Percentiles rank a stretch among this genome's conserved stretches.
Evolutionary conservation across 1,139 yeast genomes (phyloP).

Genomic region (Yamadazyma friedrichii): DNA sequence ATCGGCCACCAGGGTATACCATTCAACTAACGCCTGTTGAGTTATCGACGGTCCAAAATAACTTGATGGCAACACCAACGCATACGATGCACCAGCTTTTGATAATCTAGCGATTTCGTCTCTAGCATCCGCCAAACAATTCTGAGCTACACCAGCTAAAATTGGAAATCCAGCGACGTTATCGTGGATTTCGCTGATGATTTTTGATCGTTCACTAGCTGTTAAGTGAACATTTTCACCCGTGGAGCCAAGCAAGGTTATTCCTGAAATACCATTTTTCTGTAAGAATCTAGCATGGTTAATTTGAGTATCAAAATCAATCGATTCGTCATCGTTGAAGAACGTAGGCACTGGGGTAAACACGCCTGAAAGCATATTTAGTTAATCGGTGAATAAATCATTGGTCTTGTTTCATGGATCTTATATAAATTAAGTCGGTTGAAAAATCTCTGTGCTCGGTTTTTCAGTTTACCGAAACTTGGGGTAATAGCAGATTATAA

Average conservation of each 20-base stretch:
- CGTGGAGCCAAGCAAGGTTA: slow-evolving; percentile 36
- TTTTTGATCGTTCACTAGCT: slow-evolving; percentile 34
- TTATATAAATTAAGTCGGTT: too few species aligned
- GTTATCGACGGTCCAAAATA: slow-evolving; percentile 43
- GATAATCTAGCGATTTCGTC: slow-evolving; percentile 34
- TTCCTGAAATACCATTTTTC: slow-evolving; percentile 30
- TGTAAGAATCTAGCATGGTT: slow-evolving; percentile 33
- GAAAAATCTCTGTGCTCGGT: too few species aligned
- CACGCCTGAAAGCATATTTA: slow-evolving; percentile 15
- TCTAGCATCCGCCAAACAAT: slow-evolving; percentile 38
- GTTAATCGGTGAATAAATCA: too few species aligned
- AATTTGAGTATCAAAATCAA: slow-evolving; percentile 33
- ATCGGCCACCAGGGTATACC: slow-evolving; percentile 46
- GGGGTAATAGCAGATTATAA: slow-evolving; percentile 2
- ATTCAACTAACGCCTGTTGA: slow-evolving; percentile 43
- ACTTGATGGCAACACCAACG: slow-evolving; percentile 45
- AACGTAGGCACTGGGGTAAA: slow-evolving; percentile 42
- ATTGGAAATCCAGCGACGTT: slow-evolving; percentile 39
- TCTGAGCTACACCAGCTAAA: slow-evolving; percentile 46
- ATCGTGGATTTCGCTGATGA: slow-evolving; percentile 30
- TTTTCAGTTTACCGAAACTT: not conserved
- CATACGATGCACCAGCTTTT: slow-evolving; percentile 43
- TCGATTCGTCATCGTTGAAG: slow-evolving; percentile 28
- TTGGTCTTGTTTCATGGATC: too few species aligned
- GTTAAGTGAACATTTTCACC: slow-evolving; percentile 51